A percentile compares a stretch with the other conserved stretches of the same genome.
phyloP scores from a whole-genome alignment of 208 protist genomes.

The Endotrypanum monterogeii region DNA sequence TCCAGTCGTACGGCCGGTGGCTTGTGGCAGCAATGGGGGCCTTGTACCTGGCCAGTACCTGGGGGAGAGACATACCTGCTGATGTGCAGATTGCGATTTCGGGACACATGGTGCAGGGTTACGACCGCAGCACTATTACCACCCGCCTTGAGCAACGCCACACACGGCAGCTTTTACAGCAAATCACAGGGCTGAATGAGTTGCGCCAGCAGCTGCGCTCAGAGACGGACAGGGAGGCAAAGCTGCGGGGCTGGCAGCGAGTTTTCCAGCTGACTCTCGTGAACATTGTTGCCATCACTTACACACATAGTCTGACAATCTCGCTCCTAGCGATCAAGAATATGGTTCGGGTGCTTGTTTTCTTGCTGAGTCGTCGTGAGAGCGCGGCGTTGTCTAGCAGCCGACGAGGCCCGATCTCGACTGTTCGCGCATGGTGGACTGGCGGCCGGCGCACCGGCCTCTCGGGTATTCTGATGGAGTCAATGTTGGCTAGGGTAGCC shows the following conservation, averaged over 20 bases:
- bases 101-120: slow-evolving; percentile 70
- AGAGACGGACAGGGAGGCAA: slow-evolving; percentile 42
- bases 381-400: slow-evolving; percentile 19
- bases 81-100: slow-evolving; percentile 69
- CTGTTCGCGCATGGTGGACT: slow-evolving; percentile 63
- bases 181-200: slow-evolving; percentile 41
- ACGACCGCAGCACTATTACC: slow-evolving; percentile 72
- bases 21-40: slow-evolving; percentile 35
- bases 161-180: slow-evolving; percentile 44
- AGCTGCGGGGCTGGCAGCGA: slow-evolving; percentile 41
- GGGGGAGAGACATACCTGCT: slow-evolving; percentile 32
- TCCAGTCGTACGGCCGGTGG: slow-evolving; percentile 43
- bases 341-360: slow-evolving; percentile 67
- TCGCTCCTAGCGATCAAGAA: slow-evolving; percentile 68
- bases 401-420: slow-evolving; percentile 34
- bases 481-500: slow-evolving; percentile 39
- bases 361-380: slow-evolving; percentile 63
- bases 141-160: slow-evolving; percentile 54
- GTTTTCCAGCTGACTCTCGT: slow-evolving; percentile 57
- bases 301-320: slow-evolving; percentile 72
- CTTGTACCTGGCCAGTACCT: slow-evolving; percentile 41
- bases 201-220: slow-evolving; percentile 53
- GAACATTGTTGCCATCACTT: slow-evolving; percentile 54
- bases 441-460: slow-evolving; percentile 54
- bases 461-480: slow-evolving; percentile 56